A percentile compares a stretch with the other conserved stretches of the same genome.
These are phyloP conservation scores for Colletotrichum tropicicola DNA, from an alignment of 2,329 filamentous ascomycete genomes.

Conservation along the genomic window DNA sequence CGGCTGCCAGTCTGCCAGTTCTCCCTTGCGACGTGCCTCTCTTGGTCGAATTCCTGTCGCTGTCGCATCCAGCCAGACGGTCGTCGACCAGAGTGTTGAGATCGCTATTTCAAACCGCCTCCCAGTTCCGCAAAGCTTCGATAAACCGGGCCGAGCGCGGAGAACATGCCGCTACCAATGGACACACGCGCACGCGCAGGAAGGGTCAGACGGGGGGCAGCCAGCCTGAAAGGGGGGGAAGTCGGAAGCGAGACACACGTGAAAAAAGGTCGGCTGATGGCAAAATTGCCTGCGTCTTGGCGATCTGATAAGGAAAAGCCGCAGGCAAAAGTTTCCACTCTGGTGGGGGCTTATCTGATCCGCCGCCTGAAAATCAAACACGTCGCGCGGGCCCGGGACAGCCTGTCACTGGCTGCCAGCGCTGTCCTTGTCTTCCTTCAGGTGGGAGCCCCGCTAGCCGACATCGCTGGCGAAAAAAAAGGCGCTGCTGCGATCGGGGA, in stretches of 20 bases:
- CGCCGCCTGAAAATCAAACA: constrained; percentile 7
- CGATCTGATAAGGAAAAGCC: constrained; percentile 28
- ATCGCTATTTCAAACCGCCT: background rate
- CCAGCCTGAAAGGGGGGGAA: background rate
- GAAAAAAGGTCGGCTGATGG: constrained; percentile 22
- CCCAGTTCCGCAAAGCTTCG: constrained; percentile 2
- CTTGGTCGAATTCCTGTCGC: background rate
- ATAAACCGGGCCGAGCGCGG: constrained; percentile 20
- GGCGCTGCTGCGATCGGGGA: background rate
- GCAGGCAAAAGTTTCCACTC: background rate
- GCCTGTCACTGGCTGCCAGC: background rate
- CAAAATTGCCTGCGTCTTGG: constrained; percentile 18
- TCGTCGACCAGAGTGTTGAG: background rate
- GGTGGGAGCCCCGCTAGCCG: constrained; percentile 3
- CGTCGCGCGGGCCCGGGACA: background rate
- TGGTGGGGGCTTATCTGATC: constrained; percentile 8
- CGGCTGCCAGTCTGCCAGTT: background rate
- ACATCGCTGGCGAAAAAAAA: background rate
- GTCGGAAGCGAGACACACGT: constrained; percentile 4
- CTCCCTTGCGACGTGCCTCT: background rate
- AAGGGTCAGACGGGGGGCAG: background rate
- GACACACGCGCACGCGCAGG: background rate
- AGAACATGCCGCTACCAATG: constrained; percentile 2
- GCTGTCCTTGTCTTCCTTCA: background rate
- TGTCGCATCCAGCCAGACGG: background rate